Percentiles rank a stretch among this genome's conserved stretches.
Evolutionary conservation across 1,284 basidiomycete genomes (phyloP).

Genomic region (Leucoagaricus sp.): DNA sequence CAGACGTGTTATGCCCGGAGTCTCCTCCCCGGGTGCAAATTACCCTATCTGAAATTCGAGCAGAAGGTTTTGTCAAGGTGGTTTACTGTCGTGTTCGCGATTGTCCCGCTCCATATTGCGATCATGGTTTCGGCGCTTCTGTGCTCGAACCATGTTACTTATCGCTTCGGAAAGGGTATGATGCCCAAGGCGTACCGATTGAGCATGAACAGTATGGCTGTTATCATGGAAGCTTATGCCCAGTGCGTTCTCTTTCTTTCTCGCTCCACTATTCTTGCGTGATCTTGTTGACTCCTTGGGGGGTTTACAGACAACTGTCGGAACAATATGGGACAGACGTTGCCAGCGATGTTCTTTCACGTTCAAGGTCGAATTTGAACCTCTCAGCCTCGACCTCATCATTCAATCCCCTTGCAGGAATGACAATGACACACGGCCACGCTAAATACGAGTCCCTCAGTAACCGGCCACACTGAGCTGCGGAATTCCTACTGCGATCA

Average conservation of each 20-base stretch:
- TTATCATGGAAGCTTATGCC: conserved; percentile 75
- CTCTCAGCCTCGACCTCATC: conserved; percentile 3
- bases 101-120: conserved; percentile 56
- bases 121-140: conserved; percentile 57
- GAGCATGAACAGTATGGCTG: conserved; percentile 62
- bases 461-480: not conserved
- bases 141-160: conserved; percentile 75
- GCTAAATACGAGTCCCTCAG: conserved; percentile 11
- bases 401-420: not conserved
- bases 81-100: conserved; percentile 53
- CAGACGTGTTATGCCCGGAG: conserved; percentile 62
- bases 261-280: not conserved
- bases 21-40: conserved; percentile 62
- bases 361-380: conserved; percentile 31
- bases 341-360: conserved; percentile 39
- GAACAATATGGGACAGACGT: conserved; percentile 52
- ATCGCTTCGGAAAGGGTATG: conserved; percentile 77
- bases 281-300: not conserved
- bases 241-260: conserved; percentile 36
- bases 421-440: conserved; percentile 2
- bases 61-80: conserved; percentile 48
- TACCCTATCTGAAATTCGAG: conserved; percentile 51
- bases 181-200: conserved; percentile 74
- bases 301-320: conserved; percentile 45
- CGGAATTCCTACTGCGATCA: too few species aligned